Evolutionary conservation across 495 filamentous ascomycete species (phyloP), one percentile per base, ranked within the genome.

Genomic region (Penicillium parvum): DNA sequence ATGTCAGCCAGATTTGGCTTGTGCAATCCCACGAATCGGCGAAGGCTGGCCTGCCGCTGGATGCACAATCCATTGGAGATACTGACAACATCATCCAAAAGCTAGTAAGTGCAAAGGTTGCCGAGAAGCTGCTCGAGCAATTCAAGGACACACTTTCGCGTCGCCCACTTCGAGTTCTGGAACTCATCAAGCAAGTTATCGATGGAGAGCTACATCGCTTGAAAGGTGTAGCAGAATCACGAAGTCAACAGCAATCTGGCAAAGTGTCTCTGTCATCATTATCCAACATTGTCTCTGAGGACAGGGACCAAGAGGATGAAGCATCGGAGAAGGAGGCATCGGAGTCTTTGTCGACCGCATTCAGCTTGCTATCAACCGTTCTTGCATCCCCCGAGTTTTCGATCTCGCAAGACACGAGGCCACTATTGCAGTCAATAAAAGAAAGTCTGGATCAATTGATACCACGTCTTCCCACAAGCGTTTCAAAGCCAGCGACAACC

Each of bases 291-390:
- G 60, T 66, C 1, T 37, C 53, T 0, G 48, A 55, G 1, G 34
- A 59, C 14, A 37, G 45, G 3, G 9, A 46, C 25, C 40, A 47
- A 21, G 38, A 53, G 18, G 40, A 47, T 10, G 37, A 48, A 7
- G 40, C 40, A 32, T 30, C 52, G 0, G 66, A 69, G 8, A 66
- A 77, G 29, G 83, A 82, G 20, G 59, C 68, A 29, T 48, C 50
- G 5, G 73, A 75, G 37, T 74, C 77, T 0, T 58, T 78, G 2
- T 62, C 76, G 2, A 71, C 81, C 6, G 78, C 80, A 1, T 74
- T 88, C 32, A 86, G 82, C 45, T 61, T 88, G 11, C 61, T 88
- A 4, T 85, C 83, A 35, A 77, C 82, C 22, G 70, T 86, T 18
- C 50, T 87, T 25, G 79, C 83, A 1, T 77, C 78, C 4, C 72